phyloP scores from a whole-genome alignment of 805 yeast species.

The Citeromyces nyonsensis region DNA sequence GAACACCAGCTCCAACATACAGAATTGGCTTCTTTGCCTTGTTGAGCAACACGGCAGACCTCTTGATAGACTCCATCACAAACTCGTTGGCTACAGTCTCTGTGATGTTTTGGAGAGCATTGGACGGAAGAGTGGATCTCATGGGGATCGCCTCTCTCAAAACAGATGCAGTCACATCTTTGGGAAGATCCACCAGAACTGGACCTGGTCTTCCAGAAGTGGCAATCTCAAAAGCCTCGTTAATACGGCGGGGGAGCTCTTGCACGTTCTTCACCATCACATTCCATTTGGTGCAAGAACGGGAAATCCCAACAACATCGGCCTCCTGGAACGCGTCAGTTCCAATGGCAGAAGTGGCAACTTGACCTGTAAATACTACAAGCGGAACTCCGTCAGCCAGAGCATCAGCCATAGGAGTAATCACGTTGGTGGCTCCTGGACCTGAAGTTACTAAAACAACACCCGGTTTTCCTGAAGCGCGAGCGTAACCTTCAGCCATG shows the following conservation, averaged over 20 bases:
- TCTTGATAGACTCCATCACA: slow-evolving; percentile 55
- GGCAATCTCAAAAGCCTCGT: slow-evolving; percentile 97
- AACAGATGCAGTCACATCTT: slow-evolving; percentile 92
- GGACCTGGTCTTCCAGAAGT: slow-evolving; percentile 97
- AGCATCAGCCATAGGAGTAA: slow-evolving; percentile 98
- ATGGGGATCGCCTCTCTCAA: slow-evolving; percentile 78
- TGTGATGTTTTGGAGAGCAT: slow-evolving; percentile 56
- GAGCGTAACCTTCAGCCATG: slow-evolving; percentile 98
- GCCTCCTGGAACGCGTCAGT: slow-evolving; percentile 99
- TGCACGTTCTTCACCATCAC: slow-evolving; percentile 94
- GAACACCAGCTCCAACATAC: slow-evolving; percentile 85
- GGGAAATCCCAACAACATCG: slow-evolving; percentile 90
- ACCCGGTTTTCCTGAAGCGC: slow-evolving; percentile 93
- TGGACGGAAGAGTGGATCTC: slow-evolving; percentile 59
- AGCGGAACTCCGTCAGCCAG: slow-evolving; percentile 94
- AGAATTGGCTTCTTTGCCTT: slow-evolving; percentile 77
- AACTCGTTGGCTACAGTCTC: slow-evolving; percentile 56
- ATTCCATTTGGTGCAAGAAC: slow-evolving; percentile 98
- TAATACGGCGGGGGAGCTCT: slow-evolving; percentile 88
- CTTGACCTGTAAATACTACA: slow-evolving; percentile 96
- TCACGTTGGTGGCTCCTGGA: slow-evolving; percentile 96
- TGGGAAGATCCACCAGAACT: slow-evolving; percentile 92
- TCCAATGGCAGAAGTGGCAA: slow-evolving; percentile 88
- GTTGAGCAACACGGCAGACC: slow-evolving; percentile 69
- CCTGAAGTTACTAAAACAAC: slow-evolving; percentile 98